These are phyloP conservation scores for Hypholoma sublateritium DNA, from an alignment of 768 basidiomycete species.

Conservation along the genomic window DNA sequence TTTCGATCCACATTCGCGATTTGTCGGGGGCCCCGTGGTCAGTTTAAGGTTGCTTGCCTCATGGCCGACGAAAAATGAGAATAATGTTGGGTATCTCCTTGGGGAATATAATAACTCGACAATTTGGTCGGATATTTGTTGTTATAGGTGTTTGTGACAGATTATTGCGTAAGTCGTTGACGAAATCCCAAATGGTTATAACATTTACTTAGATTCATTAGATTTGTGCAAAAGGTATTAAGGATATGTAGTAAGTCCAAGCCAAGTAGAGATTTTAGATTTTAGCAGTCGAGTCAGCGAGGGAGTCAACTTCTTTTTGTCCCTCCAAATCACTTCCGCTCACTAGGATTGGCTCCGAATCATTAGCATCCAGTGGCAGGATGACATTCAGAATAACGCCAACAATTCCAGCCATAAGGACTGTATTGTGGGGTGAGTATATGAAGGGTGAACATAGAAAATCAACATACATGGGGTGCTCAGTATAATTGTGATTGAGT, in stretches of 20 bases:
- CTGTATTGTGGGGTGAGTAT: background rate
- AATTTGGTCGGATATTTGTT: too few species aligned
- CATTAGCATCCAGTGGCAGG: constrained; percentile 38
- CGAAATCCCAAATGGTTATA: too few species aligned
- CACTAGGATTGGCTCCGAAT: constrained; percentile 7
- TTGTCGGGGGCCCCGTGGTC: too few species aligned
- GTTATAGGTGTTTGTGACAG: too few species aligned
- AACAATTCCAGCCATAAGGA: constrained; percentile 46
- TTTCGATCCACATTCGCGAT: too few species aligned
- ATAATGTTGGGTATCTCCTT: too few species aligned
- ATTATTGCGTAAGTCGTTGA: too few species aligned
- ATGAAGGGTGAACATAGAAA: background rate
- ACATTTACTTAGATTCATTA: too few species aligned
- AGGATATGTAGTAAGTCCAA: background rate
- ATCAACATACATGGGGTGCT: constrained; percentile 71
- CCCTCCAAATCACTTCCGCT: constrained; percentile 1
- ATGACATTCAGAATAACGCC: constrained; percentile 57
- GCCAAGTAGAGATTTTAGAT: background rate
- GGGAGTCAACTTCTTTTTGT: constrained; percentile 1
- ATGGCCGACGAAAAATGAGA: too few species aligned
- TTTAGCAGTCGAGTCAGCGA: background rate
- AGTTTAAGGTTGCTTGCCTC: too few species aligned
- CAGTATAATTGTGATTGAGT: constrained; percentile 75
- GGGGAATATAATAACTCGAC: too few species aligned
- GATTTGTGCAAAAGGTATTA: too few species aligned